phyloP scores from a whole-genome alignment of 2,329 filamentous ascomycete species.

The Epichloe hybrida region DNA sequence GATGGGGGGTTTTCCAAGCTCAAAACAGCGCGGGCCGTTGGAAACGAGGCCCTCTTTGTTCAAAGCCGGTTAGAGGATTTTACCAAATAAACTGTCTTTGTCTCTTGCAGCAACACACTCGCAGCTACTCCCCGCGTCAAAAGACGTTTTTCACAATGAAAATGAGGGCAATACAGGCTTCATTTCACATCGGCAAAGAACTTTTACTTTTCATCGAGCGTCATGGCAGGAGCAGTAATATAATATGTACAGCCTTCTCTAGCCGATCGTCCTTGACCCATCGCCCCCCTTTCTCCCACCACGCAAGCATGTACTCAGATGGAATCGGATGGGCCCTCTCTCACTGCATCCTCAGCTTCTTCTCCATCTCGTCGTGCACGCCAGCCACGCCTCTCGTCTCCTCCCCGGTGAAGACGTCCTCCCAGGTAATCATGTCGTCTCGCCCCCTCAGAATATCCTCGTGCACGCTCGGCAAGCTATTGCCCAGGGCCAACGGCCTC shows the following conservation, averaged over 20 bases:
- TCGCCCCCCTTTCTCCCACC: too few species aligned
- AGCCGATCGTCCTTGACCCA: too few species aligned
- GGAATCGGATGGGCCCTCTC: too few species aligned
- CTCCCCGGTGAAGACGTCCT: constrained; percentile 79
- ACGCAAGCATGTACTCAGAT: neutral
- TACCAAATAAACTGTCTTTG: constrained; percentile 2
- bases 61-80: constrained; percentile 15
- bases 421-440: constrained; percentile 73
- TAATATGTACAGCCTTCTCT: too few species aligned
- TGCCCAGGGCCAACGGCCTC: constrained; percentile 57
- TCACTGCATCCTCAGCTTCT: constrained; percentile 61
- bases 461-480: constrained; percentile 53
- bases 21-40: constrained; percentile 1
- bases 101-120: neutral
- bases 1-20: neutral
- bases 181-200: too few species aligned
- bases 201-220: too few species aligned
- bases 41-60: constrained; percentile 3
- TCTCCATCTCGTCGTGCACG: constrained; percentile 90
- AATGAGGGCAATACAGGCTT: too few species aligned
- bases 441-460: constrained; percentile 76
- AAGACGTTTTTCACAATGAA: too few species aligned
- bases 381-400: constrained; percentile 57
- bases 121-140: too few species aligned
- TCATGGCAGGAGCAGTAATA: too few species aligned